Base-by-base conservation (phyloP, 2,329 filamentous ascomycete genomes). In the Fusarium anguioides region DNA sequence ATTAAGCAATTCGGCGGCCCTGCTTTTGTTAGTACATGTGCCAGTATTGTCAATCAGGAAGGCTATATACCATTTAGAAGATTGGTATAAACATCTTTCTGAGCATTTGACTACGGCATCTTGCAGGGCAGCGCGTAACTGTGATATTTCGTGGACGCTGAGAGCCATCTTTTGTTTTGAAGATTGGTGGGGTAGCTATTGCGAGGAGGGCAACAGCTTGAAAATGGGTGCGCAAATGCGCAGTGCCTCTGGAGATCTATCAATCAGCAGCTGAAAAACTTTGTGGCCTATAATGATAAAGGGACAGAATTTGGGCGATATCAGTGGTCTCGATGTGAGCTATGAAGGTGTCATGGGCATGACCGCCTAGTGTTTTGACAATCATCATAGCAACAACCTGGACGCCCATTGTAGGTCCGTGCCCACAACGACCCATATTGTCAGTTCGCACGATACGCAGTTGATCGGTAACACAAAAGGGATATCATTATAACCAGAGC, bases 61-160 rank as follows among this genome's bases (percentile, higher is more conserved):
- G 40, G 10, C 5, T 46, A 46, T 73, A 56, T 77, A 97, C 96
- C 96, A 99, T 88, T 98, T 98, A 26, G 96, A 91, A 8, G 95
- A 96, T 74, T 97, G 94, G 75, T 97, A 98, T 14, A 99, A 86
- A 78, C 96, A 97, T 77, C 96, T 86, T 77, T 99, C 96, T 2
- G 94, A 97, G 81, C 94, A 98, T 76, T 94, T 94, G 23, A 96
- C 85, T 5, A 96, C 90, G 27, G 95, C 93, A 74, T 94, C 91
- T 77, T 97, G 93, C 40, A 97, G 84, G 31, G 92, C 88, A 35
- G 85, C 86, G 74, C 91, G 88, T 62, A 96, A 83, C 75, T 93
- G 90, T 48, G 82, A 80, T 41, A 84, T 82, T 63, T 89, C 87
- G 64, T 84, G 81, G 52, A 84, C 79, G 58, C 81, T 87, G 61